phyloP scores from a whole-genome alignment of 495 filamentous ascomycete genomes.

The Lophiotrema nucula region DNA sequence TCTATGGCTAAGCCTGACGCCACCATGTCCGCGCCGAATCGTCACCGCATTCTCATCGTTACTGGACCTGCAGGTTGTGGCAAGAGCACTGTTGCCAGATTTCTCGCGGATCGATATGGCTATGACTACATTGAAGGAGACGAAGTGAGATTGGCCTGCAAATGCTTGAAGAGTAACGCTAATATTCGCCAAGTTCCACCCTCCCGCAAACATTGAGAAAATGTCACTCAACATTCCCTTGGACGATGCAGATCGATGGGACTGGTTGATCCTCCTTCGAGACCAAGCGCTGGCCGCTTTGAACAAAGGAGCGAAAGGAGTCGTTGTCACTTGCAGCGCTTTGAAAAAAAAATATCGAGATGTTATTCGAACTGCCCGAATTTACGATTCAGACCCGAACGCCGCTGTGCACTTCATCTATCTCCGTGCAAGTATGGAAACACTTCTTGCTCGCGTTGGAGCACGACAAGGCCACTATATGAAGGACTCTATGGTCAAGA shows the following conservation, averaged over 20 bases:
- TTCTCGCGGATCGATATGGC: constrained; percentile 66
- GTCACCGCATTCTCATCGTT: constrained; percentile 94
- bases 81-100: constrained; percentile 87
- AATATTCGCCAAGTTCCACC: constrained; percentile 69
- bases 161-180: neutral
- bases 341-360: constrained; percentile 97
- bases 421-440: constrained; percentile 71
- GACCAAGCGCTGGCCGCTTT: constrained; percentile 68
- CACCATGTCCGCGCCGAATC: constrained; percentile 19
- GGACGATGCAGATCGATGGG: constrained; percentile 95
- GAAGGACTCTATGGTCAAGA: constrained; percentile 96
- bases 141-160: constrained; percentile 62
- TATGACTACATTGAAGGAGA: constrained; percentile 93
- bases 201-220: constrained; percentile 82
- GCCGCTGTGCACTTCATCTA: constrained; percentile 92
- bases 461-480: constrained; percentile 85
- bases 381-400: constrained; percentile 61
- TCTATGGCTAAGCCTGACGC: neutral
- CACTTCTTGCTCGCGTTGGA: constrained; percentile 71
- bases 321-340: constrained; percentile 93
- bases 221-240: constrained; percentile 85
- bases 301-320: constrained; percentile 61
- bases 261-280: constrained; percentile 90
- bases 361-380: constrained; percentile 86
- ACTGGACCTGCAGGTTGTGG: constrained; percentile 95